Evolutionary conservation across 768 basidiomycete species (phyloP).

Genomic region (Hirschioporus abietinus): DNA sequence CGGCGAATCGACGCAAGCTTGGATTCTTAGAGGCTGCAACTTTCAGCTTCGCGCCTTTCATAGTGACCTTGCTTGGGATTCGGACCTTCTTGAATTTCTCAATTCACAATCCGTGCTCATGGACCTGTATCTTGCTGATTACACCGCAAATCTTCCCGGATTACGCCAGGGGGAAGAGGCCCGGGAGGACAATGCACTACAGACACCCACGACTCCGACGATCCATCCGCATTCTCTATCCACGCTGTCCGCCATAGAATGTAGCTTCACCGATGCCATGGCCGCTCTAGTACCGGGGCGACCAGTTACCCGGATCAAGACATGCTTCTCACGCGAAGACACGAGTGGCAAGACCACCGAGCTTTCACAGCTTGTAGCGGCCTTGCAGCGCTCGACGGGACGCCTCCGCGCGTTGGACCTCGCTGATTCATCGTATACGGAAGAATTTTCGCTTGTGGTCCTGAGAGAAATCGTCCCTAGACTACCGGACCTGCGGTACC

Average conservation of each 20-base stretch:
- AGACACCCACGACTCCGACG: conserved; percentile 15
- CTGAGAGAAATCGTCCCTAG: conserved; percentile 34
- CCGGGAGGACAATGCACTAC: not conserved
- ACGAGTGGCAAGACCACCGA: conserved; percentile 46
- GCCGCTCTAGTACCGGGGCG: conserved; percentile 49
- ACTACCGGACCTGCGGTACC: conserved; percentile 42
- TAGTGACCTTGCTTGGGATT: conserved; percentile 65
- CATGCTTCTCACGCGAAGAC: conserved; percentile 57
- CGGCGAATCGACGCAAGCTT: conserved; percentile 27
- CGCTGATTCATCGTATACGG: conserved; percentile 54
- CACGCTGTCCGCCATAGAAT: conserved; percentile 50
- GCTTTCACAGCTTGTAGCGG: conserved; percentile 41
- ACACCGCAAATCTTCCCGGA: conserved; percentile 20
- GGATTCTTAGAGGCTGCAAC: conserved; percentile 35
- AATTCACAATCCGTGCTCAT: conserved; percentile 39
- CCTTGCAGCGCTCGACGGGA: conserved; percentile 37
- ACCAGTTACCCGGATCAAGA: conserved; percentile 59
- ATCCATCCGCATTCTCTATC: conserved; percentile 34
- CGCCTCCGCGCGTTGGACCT: conserved; percentile 52
- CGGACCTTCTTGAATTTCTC: conserved; percentile 47
- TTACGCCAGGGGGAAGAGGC: not conserved
- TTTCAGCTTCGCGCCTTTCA: conserved; percentile 59
- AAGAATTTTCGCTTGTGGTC: conserved; percentile 49
- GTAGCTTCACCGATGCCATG: conserved; percentile 64
- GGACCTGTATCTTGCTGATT: conserved; percentile 48